Base-by-base conservation (phyloP, 331 rosid genomes). In the Quercus phellos region DNA sequence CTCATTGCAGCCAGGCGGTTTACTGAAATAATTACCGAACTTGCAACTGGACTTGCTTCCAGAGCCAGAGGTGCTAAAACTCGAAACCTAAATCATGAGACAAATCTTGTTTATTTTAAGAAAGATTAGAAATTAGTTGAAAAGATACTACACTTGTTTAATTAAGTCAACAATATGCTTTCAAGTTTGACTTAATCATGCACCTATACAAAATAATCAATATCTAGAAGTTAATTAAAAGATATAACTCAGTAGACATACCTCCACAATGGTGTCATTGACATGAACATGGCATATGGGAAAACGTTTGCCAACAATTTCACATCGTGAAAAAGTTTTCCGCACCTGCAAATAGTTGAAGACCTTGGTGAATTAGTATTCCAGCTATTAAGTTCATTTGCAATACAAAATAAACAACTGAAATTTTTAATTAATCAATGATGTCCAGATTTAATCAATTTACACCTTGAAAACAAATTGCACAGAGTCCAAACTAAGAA, bases 251-350 rank as follows among this genome's bases (percentile, higher is more conserved):
- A 0, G 22, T 64, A 30, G 21, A 30, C 92, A 50, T 34, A 92
- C 97, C 97, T 94, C 98, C 73, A 94, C 85, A 79, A 90, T 64
- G 55, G 74, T 82, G 81, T 84, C 93, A 73, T 83, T 84, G 70
- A 92, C 27, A 68, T 89, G 96, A 76, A 94, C 96, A 55, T 89
- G 98, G 77, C 98, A 94, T 80, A 92, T 94, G 50, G 98, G 98
- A 82, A 92, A 94, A 60, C 93, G 83, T 81, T 74, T 90, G 24
- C 98, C 98, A 72, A 92, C 90, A 71, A 92, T 88, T 82, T 90
- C 90, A 87, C 97, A 90, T 94, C 93, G 88, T 10, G 92, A 77
- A 89, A 94, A 94, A 35, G 91, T 71, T 87, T 81, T 89, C 81
- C 67, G 81, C 79, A 94, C 95, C 98, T 92, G 83, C 72, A 87